Percentiles rank a stretch among this genome's conserved stretches.
These are phyloP conservation scores for Macrolepiota fuliginosa DNA, from an alignment of 768 basidiomycete genomes.

Conservation along the genomic window DNA sequence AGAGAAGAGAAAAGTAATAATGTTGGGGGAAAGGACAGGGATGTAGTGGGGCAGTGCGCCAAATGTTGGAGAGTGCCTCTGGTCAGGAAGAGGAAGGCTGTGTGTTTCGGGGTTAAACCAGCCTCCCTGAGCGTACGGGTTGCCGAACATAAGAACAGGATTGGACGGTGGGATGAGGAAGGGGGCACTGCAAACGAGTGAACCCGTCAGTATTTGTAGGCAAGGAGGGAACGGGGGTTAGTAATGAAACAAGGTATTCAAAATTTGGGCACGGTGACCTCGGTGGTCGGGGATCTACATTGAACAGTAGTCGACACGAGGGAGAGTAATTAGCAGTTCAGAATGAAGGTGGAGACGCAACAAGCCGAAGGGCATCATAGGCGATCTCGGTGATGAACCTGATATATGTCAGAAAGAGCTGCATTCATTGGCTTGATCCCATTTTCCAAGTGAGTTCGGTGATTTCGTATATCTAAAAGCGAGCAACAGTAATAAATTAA, in stretches of 20 bases:
- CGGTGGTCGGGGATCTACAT: constrained; percentile 7
- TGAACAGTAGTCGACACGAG: not conserved
- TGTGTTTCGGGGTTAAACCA: constrained; percentile 18
- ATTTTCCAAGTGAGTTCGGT: not conserved
- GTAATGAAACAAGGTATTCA: constrained; percentile 7
- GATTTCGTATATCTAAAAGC: not conserved
- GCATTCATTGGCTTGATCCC: not conserved
- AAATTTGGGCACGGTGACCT: constrained; percentile 7
- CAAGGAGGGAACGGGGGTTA: not conserved
- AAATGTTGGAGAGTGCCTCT: constrained; percentile 17
- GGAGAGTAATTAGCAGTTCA: not conserved
- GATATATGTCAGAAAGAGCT: not conserved
- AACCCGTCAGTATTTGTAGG: constrained; percentile 2
- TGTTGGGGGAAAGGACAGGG: constrained; percentile 18
- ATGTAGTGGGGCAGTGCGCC: constrained; percentile 19
- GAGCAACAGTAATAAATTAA: not conserved
- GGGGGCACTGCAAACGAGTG: not conserved
- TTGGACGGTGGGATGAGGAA: not conserved
- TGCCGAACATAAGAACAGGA: constrained; percentile 14
- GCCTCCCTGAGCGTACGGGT: constrained; percentile 21
- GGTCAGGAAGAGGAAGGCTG: constrained; percentile 3
- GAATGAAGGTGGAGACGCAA: not conserved
- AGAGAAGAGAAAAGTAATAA: constrained; percentile 19
- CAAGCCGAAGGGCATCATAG: not conserved
- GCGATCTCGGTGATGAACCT: constrained; percentile 11